Percentiles rank a stretch among this genome's conserved stretches.
Evolutionary conservation across 495 filamentous ascomycete species (phyloP).

Genomic region (Bathelium albidoporum): DNA sequence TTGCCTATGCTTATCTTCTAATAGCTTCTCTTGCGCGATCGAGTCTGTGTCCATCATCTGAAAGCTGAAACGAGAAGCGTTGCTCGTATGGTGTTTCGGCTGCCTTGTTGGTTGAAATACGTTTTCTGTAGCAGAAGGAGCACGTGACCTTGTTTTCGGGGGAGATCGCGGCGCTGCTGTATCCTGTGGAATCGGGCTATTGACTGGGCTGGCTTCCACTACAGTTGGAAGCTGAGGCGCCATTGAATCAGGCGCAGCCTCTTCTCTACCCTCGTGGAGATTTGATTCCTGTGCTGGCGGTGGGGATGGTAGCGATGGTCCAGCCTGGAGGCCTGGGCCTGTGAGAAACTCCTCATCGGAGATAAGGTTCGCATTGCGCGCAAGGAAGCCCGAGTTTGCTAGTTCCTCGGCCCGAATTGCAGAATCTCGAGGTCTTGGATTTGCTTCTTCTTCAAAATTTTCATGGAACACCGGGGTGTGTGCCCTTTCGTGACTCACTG

Average conservation of each 20-base stretch:
- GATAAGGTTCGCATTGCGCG: constrained; percentile 17
- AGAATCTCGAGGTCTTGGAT: constrained; percentile 15
- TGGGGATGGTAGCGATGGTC: constrained; percentile 7
- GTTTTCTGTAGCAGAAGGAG: constrained; percentile 40
- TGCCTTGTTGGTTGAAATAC: constrained; percentile 24
- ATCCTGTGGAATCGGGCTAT: constrained; percentile 28
- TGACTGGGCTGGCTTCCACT: constrained; percentile 23
- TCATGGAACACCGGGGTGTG: constrained; percentile 58
- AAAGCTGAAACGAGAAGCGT: constrained; percentile 83
- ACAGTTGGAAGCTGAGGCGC: constrained; percentile 28
- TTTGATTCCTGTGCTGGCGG: not conserved
- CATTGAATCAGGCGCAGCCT: not conserved
- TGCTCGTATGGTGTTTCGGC: constrained; percentile 74
- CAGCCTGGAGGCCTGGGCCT: not conserved
- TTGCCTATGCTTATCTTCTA: constrained; percentile 78
- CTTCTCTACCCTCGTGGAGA: not conserved
- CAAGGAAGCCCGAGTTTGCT: constrained; percentile 25
- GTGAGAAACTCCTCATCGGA: constrained; percentile 3
- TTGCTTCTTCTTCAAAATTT: constrained; percentile 52
- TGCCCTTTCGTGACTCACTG: constrained; percentile 23
- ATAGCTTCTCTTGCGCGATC: constrained; percentile 63
- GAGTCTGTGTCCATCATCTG: constrained; percentile 72
- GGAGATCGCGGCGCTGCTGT: constrained; percentile 27
- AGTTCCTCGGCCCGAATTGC: constrained; percentile 25
- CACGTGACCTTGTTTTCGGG: constrained; percentile 34